Evolutionary conservation across 75 land plant genomes (phyloP).

Genomic region (Sequoiadendron giganteum): DNA sequence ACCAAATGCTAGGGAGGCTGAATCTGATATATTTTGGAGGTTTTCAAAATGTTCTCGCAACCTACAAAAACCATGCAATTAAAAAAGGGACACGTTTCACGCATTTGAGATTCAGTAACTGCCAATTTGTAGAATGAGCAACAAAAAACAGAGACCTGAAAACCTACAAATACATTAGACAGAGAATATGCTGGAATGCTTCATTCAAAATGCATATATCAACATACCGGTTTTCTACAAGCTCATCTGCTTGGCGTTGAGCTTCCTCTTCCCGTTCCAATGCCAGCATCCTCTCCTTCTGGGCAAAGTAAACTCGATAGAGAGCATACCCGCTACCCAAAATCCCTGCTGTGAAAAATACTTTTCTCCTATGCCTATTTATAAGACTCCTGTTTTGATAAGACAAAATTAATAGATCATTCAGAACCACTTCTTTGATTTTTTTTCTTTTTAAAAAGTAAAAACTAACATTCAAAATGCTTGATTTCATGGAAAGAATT

Average conservation of each 20-base stretch:
- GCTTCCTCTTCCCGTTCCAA: slow-evolving; percentile 48
- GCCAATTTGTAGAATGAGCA: background rate
- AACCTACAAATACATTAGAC: background rate
- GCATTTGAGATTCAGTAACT: no score
- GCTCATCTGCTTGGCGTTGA: slow-evolving; percentile 50
- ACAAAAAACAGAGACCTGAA: slow-evolving; percentile 8
- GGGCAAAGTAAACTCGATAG: slow-evolving; percentile 56
- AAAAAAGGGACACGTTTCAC: background rate
- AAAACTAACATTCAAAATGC: background rate
- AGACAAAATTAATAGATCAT: background rate
- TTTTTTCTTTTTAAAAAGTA: background rate
- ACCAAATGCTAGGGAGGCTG: slow-evolving; percentile 74
- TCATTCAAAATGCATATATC: slow-evolving; percentile 3
- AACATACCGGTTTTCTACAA: slow-evolving; percentile 73
- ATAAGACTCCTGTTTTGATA: slow-evolving; percentile 57
- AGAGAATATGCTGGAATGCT: background rate
- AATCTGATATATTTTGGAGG: slow-evolving; percentile 82
- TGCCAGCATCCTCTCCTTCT: slow-evolving; percentile 39
- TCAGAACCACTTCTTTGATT: background rate
- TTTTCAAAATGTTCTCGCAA: slow-evolving; percentile 57
- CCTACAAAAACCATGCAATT: slow-evolving; percentile 35
- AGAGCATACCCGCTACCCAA: slow-evolving; percentile 71
- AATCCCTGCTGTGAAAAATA: slow-evolving; percentile 60
- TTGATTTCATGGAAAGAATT: background rate
- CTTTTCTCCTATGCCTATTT: slow-evolving; percentile 63